phyloP scores from a whole-genome alignment of 495 filamentous ascomycete genomes.

The Pseudomonodictys pantanalensis region DNA sequence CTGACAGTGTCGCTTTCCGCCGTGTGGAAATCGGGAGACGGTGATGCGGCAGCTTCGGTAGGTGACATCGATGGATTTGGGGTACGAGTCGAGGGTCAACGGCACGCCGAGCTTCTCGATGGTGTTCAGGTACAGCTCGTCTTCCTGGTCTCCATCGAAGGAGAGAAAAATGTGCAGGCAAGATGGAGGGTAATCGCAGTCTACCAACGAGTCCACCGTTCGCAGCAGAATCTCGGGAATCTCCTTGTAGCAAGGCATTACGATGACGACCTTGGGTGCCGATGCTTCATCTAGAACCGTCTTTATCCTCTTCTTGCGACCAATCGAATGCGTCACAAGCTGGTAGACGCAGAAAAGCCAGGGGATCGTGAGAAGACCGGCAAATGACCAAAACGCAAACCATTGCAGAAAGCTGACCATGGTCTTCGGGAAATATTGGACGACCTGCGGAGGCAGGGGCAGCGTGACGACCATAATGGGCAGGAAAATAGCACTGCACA shows the following conservation, averaged over 20 bases:
- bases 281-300: slow-evolving; percentile 76
- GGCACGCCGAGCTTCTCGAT: slow-evolving; percentile 86
- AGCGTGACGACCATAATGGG: slow-evolving; percentile 95
- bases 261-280: slow-evolving; percentile 92
- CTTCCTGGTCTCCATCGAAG: slow-evolving; percentile 85
- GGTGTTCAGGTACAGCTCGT: slow-evolving; percentile 85
- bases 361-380: slow-evolving; percentile 75
- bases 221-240: slow-evolving; percentile 80
- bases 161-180: slow-evolving; percentile 97
- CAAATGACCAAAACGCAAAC: slow-evolving; percentile 97
- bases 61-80: slow-evolving; percentile 83
- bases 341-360: slow-evolving; percentile 94
- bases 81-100: slow-evolving; percentile 70
- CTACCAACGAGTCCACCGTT: slow-evolving; percentile 87
- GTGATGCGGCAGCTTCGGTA: slow-evolving; percentile 84
- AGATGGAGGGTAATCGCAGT: slow-evolving; percentile 89
- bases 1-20: slow-evolving; percentile 91
- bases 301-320: slow-evolving; percentile 77
- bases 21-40: slow-evolving; percentile 88
- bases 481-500: slow-evolving; percentile 72
- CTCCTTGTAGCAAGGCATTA: slow-evolving; percentile 98
- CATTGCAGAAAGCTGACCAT: slow-evolving; percentile 77
- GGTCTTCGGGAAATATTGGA: slow-evolving; percentile 61
- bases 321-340: slow-evolving; percentile 79
- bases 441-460: slow-evolving; percentile 71